A percentile compares a stretch with the other conserved stretches of the same genome.
Evolutionary conservation across 768 basidiomycete genomes (phyloP).

Genomic region (Pleurotus salmoneostramineus): DNA sequence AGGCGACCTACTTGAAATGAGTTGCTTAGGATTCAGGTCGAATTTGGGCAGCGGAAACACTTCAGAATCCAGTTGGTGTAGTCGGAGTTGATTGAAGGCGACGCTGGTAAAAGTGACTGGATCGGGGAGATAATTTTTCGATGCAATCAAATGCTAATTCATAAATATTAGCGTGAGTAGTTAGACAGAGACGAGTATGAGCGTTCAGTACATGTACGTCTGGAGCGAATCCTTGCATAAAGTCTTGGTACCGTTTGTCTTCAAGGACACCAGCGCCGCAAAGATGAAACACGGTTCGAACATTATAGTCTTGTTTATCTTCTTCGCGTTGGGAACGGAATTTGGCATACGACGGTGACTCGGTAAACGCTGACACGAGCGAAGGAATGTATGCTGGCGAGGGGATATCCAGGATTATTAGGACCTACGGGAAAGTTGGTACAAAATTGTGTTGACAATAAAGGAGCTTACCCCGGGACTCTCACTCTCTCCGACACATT

Average conservation of each 20-base stretch:
- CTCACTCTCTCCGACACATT: constrained; percentile 53
- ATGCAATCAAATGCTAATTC: constrained; percentile 70
- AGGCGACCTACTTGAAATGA: constrained; percentile 32
- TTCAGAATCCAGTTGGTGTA: constrained; percentile 65
- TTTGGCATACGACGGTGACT: constrained; percentile 42
- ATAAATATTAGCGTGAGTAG: background rate
- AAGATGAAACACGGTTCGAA: constrained; percentile 65
- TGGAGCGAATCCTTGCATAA: constrained; percentile 66
- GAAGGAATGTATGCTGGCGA: constrained; percentile 50
- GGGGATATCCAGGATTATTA: constrained; percentile 73
- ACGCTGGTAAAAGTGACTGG: constrained; percentile 72
- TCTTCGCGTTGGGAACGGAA: constrained; percentile 41
- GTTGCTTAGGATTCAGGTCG: constrained; percentile 33
- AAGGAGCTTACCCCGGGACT: constrained; percentile 36
- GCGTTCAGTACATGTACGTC: constrained; percentile 51
- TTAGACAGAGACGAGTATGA: background rate
- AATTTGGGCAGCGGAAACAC: constrained; percentile 73
- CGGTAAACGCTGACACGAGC: constrained; percentile 43
- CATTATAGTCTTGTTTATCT: constrained; percentile 35
- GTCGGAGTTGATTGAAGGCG: constrained; percentile 65
- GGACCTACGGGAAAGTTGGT: constrained; percentile 33
- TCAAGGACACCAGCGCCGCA: constrained; percentile 69
- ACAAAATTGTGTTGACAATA: background rate
- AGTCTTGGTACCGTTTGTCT: constrained; percentile 62
- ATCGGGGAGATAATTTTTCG: constrained; percentile 56